Evolutionary conservation across 2,329 filamentous ascomycete genomes (phyloP).

Genomic region (Aspergillus arachidicola): DNA sequence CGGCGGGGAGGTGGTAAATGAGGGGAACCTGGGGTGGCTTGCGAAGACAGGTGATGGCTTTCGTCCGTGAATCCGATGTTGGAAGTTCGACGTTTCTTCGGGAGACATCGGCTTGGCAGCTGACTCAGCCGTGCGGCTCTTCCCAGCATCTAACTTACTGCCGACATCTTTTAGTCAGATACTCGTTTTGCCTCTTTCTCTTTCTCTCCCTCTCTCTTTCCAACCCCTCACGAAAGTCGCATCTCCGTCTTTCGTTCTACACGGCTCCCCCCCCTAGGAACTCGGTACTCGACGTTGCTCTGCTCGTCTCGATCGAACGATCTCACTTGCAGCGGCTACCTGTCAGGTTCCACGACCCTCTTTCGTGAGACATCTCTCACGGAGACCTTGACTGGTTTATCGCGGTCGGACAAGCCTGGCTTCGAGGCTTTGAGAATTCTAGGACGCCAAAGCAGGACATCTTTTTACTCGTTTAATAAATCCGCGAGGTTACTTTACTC

Average conservation of each 20-base stretch:
- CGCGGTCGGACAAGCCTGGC: conserved; percentile 38
- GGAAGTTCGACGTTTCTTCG: conserved; percentile 30
- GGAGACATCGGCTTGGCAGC: conserved; percentile 31
- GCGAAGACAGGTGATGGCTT: conserved; percentile 23
- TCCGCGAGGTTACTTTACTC: conserved; percentile 24
- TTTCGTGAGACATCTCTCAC: conserved; percentile 37
- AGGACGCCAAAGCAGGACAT: conserved; percentile 14
- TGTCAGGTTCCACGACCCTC: conserved; percentile 35
- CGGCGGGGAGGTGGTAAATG: conserved; percentile 34
- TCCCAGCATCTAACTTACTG: background rate
- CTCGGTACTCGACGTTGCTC: conserved; percentile 29
- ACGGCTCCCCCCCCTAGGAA: conserved; percentile 33
- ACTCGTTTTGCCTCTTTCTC: conserved; percentile 7
- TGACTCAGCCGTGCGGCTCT: conserved; percentile 32
- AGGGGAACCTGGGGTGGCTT: conserved; percentile 27
- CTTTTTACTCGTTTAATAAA: conserved; percentile 4
- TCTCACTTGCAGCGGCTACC: conserved; percentile 26
- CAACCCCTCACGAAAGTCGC: conserved; percentile 17
- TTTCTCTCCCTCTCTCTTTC: conserved; percentile 16
- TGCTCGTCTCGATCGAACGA: conserved; percentile 18
- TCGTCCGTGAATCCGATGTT: conserved; percentile 24
- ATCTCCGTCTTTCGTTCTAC: conserved; percentile 19
- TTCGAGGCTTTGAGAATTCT: conserved; percentile 32
- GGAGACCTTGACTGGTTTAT: conserved; percentile 46
- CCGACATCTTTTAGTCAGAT: conserved; percentile 1